A percentile compares a stretch with the other conserved stretches of the same genome.
phyloP scores from a whole-genome alignment of 192 early-diverging fungal species.

The Coemansia sp. region DNA sequence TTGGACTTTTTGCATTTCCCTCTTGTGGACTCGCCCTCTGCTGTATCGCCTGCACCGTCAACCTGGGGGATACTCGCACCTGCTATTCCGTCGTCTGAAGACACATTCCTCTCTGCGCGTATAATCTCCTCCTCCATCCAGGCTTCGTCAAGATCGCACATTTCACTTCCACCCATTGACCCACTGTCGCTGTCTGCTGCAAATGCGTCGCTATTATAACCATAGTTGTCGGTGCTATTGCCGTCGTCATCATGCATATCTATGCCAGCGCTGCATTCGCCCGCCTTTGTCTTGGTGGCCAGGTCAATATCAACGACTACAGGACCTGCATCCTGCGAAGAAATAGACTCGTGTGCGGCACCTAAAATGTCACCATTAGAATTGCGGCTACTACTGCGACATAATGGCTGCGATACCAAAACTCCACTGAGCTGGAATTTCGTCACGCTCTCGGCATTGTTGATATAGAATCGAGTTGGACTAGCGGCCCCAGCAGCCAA shows the following conservation, averaged over 20 bases:
- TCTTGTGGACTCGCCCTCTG: not conserved
- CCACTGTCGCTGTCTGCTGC: not conserved
- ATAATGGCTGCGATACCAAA: not conserved
- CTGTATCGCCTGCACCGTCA: not conserved
- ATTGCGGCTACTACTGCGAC: not conserved
- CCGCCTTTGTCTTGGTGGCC: not conserved
- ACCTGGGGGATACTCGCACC: slow-evolving; percentile 1
- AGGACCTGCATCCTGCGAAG: not conserved
- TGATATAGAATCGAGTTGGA: slow-evolving; percentile 14
- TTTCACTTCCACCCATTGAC: not conserved
- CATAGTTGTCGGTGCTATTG: not conserved
- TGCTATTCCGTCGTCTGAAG: not conserved
- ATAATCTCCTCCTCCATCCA: slow-evolving; percentile 19
- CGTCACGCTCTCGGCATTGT: not conserved
- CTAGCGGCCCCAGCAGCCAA: not conserved
- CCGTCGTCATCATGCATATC: not conserved
- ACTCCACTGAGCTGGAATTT: not conserved
- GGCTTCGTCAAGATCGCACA: slow-evolving; percentile 6
- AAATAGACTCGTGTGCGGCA: not conserved
- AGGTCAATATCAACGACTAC: slow-evolving; percentile 11
- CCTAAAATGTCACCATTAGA: not conserved
- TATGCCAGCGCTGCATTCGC: not conserved
- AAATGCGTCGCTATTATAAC: slow-evolving; percentile 4
- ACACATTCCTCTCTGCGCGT: not conserved
- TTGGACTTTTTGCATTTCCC: not conserved